Evolutionary conservation across 1,284 basidiomycete species (phyloP).

Genomic region (Puccinia brachypodii): DNA sequence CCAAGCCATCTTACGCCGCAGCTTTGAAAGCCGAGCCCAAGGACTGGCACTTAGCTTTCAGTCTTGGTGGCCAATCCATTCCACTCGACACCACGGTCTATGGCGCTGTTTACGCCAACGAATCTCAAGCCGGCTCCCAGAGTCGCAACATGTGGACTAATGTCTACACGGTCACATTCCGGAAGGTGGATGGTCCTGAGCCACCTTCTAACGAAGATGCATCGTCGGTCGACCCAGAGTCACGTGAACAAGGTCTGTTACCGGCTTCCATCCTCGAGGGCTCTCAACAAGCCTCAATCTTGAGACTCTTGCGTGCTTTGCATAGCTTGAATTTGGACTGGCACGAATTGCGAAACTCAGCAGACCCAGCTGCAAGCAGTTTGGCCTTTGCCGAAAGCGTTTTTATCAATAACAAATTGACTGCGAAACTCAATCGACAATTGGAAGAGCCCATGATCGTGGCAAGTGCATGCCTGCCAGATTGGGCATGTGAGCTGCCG

Average conservation of each 20-base stretch:
- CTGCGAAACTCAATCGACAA: slow-evolving; percentile 95
- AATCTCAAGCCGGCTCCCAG: slow-evolving; percentile 55
- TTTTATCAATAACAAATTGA: slow-evolving; percentile 97
- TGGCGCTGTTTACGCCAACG: slow-evolving; percentile 87
- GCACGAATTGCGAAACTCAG: slow-evolving; percentile 57
- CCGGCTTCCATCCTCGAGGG: slow-evolving; percentile 77
- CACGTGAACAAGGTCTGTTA: slow-evolving; percentile 54
- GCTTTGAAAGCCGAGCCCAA: slow-evolving; percentile 85
- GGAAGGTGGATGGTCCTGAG: slow-evolving; percentile 81
- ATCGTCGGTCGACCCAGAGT: slow-evolving; percentile 54
- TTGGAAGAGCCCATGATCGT: slow-evolving; percentile 98
- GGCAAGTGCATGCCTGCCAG: slow-evolving; percentile 90
- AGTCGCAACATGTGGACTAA: slow-evolving; percentile 76
- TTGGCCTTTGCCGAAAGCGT: slow-evolving; percentile 65
- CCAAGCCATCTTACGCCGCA: slow-evolving; percentile 76
- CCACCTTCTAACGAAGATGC: slow-evolving; percentile 57
- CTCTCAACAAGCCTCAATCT: slow-evolving; percentile 81
- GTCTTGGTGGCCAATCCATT: slow-evolving; percentile 78
- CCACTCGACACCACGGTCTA: slow-evolving; percentile 89
- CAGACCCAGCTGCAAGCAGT: slow-evolving; percentile 50
- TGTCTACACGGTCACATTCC: slow-evolving; percentile 86
- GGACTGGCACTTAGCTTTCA: slow-evolving; percentile 97
- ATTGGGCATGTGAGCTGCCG: slow-evolving; percentile 92
- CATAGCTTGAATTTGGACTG: slow-evolving; percentile 75
- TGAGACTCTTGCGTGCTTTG: slow-evolving; percentile 83